Percentiles rank a stretch among this genome's conserved stretches.
phyloP scores from a whole-genome alignment of 2,329 filamentous ascomycete species.

The Cercospora citrullina region DNA sequence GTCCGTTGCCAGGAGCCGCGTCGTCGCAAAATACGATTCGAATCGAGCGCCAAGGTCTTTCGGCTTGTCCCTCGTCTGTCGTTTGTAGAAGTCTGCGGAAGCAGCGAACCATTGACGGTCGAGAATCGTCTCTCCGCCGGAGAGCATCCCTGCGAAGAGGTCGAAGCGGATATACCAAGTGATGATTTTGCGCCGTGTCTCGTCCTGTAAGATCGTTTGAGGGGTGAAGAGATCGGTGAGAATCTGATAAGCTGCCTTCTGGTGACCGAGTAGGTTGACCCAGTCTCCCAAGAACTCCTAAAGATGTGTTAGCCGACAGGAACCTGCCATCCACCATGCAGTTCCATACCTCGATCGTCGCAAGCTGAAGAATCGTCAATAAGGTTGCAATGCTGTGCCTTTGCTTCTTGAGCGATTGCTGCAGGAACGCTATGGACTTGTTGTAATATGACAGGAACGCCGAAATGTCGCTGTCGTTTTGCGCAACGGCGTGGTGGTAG shows the following conservation, averaged over 20 bases:
- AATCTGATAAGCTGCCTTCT: slow-evolving; percentile 83
- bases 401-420: slow-evolving; percentile 69
- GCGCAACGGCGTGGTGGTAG: slow-evolving; percentile 75
- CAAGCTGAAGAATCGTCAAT: slow-evolving; percentile 84
- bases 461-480: slow-evolving; percentile 70
- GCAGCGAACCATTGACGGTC: slow-evolving; percentile 75
- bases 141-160: slow-evolving; percentile 78
- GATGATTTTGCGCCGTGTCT: slow-evolving; percentile 70
- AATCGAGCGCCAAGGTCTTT: slow-evolving; percentile 65
- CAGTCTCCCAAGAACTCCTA: slow-evolving; percentile 95
- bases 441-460: slow-evolving; percentile 90
- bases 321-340: slow-evolving; percentile 7
- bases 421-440: slow-evolving; percentile 74
- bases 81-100: slow-evolving; percentile 62
- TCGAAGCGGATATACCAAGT: slow-evolving; percentile 93
- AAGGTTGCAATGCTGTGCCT: slow-evolving; percentile 72
- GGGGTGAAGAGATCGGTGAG: slow-evolving; percentile 76
- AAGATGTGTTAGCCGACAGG: not conserved
- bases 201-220: slow-evolving; percentile 68
- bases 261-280: slow-evolving; percentile 89
- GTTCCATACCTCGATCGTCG: slow-evolving; percentile 78
- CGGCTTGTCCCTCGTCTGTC: slow-evolving; percentile 61
- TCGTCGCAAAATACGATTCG: slow-evolving; percentile 60
- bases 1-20: slow-evolving; percentile 74
- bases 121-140: slow-evolving; percentile 72